A percentile compares a stretch with the other conserved stretches of the same genome.
These are phyloP conservation scores for Pseudogymnoascus sp. DNA, from an alignment of 2,329 filamentous ascomycete species.

Conservation along the genomic window DNA sequence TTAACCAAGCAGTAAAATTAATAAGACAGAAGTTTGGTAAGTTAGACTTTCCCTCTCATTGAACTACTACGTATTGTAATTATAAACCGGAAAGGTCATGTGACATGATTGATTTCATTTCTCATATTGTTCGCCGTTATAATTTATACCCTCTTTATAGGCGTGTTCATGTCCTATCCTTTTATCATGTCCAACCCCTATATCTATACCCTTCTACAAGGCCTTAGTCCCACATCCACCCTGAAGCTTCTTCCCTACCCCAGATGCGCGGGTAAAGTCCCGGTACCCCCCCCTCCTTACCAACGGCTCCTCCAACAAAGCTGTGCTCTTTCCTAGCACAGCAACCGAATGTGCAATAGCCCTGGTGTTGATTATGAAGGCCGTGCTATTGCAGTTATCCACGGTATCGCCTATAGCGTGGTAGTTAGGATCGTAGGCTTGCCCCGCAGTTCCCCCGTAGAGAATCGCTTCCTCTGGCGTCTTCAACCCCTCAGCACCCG, in stretches of 20 bases:
- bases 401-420: conserved; percentile 46
- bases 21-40: too few relatives aligned
- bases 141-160: background rate
- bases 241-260: background rate
- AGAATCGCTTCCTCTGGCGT: conserved; percentile 49
- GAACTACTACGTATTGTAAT: background rate
- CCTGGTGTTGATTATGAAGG: conserved; percentile 48
- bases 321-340: conserved; percentile 41
- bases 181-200: background rate
- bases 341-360: conserved; percentile 48
- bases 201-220: background rate
- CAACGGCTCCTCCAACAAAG: conserved; percentile 29
- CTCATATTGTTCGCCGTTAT: background rate
- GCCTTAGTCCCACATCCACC: background rate
- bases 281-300: background rate
- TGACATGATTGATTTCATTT: background rate
- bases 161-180: background rate
- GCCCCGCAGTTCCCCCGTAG: too few relatives aligned
- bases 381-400: conserved; percentile 45
- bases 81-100: background rate
- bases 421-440: too few relatives aligned
- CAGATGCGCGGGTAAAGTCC: background rate
- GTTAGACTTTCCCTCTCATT: too few relatives aligned
- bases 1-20: too few relatives aligned
- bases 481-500: conserved; percentile 53